Base-by-base conservation (phyloP, 306 rosid genomes). In the Prunus fruticosa region DNA sequence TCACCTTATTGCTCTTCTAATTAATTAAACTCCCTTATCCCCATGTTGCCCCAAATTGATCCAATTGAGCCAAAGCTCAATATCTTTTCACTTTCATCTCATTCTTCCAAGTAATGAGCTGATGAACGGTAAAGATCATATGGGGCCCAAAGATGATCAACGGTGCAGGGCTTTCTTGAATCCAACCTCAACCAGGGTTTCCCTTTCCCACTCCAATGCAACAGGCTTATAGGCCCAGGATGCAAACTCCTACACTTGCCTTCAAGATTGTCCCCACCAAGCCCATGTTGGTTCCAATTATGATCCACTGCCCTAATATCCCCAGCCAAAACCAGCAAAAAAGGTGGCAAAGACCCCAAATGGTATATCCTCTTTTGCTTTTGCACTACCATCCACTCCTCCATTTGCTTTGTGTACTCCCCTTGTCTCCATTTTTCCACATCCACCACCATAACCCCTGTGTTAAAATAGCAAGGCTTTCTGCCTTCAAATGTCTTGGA, bases 181-280 rank as follows among this genome's bases (percentile, higher is more conserved):
- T 93, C 98, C 73, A 93, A 69, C 71, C 98, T 91, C 83, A 93
- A 79, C 98, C 98, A 91, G 2, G 98, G 98, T 45, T 93, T 93
- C 3, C 98, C 98, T 61, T 93, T 93, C 2, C 97, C 97, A 84
- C 97, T 93, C 96, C 98, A 93, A 87, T 93, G 98, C 2, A 93
- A 79, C 81, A 91, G 79, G 65, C 98, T 91, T 30, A 91, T 84
- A 1, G 97, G 92, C 7, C 98, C 98, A 50, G 96, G 98, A 74
- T 93, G 96, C 67, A 93, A 71, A 57, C 76, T 88, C 75, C 97
- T 79, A 8, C 98, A 93, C 20, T 84, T 89, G 0, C 97, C 98
- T 84, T 91, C 91, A 16, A 91, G 82, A 43, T 93, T 93, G 65
- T 93, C 97, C 12, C 97, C 98, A 13, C 98, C 98, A 5, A 91